phyloP scores from a whole-genome alignment of 768 basidiomycete species.

The Gloeophyllum trabeum region DNA sequence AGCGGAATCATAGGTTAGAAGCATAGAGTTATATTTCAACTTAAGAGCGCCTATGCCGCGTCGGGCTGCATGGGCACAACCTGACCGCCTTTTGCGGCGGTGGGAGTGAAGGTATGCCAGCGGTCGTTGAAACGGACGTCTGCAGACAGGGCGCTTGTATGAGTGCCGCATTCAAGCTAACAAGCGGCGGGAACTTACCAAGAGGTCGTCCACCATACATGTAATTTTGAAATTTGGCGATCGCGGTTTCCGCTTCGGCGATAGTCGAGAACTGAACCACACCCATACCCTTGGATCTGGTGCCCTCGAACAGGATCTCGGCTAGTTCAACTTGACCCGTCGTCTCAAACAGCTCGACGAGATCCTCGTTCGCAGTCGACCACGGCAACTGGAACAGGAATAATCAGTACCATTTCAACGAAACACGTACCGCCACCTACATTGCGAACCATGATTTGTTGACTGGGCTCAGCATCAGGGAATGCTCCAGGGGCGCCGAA shows the following conservation, averaged over 20 bases:
- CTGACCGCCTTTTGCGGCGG: constrained; percentile 82
- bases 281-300: constrained; percentile 88
- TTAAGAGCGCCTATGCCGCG: constrained; percentile 14
- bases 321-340: constrained; percentile 92
- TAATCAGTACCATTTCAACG: constrained; percentile 1
- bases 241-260: constrained; percentile 87
- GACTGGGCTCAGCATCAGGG: constrained; percentile 71
- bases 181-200: constrained; percentile 31
- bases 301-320: constrained; percentile 89
- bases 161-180: neutral
- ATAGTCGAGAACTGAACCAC: constrained; percentile 91
- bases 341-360: constrained; percentile 97
- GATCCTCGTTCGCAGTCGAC: constrained; percentile 98
- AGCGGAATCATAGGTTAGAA: too few relatives aligned
- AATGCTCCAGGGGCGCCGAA: constrained; percentile 28
- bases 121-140: constrained; percentile 94
- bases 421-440: constrained; percentile 37
- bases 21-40: too few relatives aligned
- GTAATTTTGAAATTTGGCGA: constrained; percentile 93
- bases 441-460: constrained; percentile 98
- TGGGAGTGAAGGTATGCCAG: constrained; percentile 88
- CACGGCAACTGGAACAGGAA: constrained; percentile 65
- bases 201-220: constrained; percentile 90
- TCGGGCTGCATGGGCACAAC: constrained; percentile 58
- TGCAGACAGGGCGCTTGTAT: constrained; percentile 18